Evolutionary conservation across 257 asterid species (phyloP), one percentile per base, ranked within the genome.

Genomic region (Solanum dulcamara): DNA sequence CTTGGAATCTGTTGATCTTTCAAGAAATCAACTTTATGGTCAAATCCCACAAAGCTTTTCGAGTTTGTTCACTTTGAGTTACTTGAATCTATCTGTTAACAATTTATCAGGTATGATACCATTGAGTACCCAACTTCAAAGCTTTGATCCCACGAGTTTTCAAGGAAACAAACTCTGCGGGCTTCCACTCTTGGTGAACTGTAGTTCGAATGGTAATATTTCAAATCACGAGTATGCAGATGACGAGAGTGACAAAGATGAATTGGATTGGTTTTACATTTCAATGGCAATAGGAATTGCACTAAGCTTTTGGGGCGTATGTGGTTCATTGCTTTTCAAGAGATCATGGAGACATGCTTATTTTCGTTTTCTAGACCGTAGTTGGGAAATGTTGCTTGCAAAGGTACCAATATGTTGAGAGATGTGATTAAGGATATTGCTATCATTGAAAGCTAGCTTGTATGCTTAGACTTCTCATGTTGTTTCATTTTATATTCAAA

Each of bases 221-320:
- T 2, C 28, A 20, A 20, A 22, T 55, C 64, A 55, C 0, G 26
- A 55, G 13, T 55, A 3, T 20, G 64, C 22, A 55, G 64, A 55
- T 20, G 59, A 51, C 2, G n/a, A 51, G n/a, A 5, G 46, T 42
- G 46, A 42, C 53, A 48, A 48, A 48, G 53, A 4, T 48, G 53
- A 48, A 18, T n/a, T 51, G 59, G 9, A 51, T 51, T 53, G 88
- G 80, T 87, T 88, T 30, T 88, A 85, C 20, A 37, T 83, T 10
- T 42, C 86, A 20, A 85, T 85, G 85, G 85, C 64, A 6, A n/a
- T 75, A 28, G 88, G 90, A 37, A 83, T 88, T 28, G 85, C 84
- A 15, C 24, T 53, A 6, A 53, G 60, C 22, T 83, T 88, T 37
- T 77, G 85, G 85, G 85, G 82, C 26, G 50, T 66, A n/a, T 40